Evolutionary conservation across 2,329 filamentous ascomycete genomes (phyloP), one percentile per base, ranked within the genome.

Genomic region (Xylariaceae sp.): DNA sequence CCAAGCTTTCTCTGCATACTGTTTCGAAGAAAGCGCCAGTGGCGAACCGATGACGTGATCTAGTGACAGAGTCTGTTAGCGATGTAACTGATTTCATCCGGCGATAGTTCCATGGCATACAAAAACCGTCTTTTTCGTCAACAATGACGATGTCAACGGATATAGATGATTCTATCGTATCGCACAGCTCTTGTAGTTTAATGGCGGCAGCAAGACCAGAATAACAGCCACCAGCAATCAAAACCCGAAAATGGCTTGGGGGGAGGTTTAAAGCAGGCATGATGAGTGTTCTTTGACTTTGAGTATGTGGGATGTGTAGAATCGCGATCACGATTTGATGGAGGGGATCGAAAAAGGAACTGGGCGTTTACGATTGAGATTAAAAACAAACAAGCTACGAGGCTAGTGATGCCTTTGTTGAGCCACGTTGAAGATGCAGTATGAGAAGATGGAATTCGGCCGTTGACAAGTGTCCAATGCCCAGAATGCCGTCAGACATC

Each of bases 61-160:
- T 90, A 51, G 17, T 39, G 32, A 39, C n/a, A 7, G 14, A 36
- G 2, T 2, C 12, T 32, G 31, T 59, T 17, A 54, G 48, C 31
- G 48, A 15, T 49, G 27, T 22, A 38, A 33, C 17, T 12, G 15
- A 41, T 32, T 38, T 18, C 18, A 39, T 14, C 33, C 4, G 4
- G 11, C 12, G 35, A 30, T 1, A 38, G 22, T 36, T 32, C 12
- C 10, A n/a, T 18, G 27, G 15, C 84, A 59, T 73, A 90, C 87
- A 90, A 66, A 83, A 90, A n/a, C 88, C 88, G 72, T 91, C 87
- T n/a, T 86, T 75, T 66, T 90, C 86, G 60, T 91, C 87, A 19
- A 89, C 82, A 18, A 91, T 77, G 18, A 85, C 90, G 44, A 91
- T 83, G 35, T 89, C 78, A 12, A 89, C 68, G 1, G 80, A 75